Percentiles rank a stretch among this genome's conserved stretches.
Conservation (phyloP, 495 filamentous ascomycete species). For the Talaromyces proteolyticus region DNA sequence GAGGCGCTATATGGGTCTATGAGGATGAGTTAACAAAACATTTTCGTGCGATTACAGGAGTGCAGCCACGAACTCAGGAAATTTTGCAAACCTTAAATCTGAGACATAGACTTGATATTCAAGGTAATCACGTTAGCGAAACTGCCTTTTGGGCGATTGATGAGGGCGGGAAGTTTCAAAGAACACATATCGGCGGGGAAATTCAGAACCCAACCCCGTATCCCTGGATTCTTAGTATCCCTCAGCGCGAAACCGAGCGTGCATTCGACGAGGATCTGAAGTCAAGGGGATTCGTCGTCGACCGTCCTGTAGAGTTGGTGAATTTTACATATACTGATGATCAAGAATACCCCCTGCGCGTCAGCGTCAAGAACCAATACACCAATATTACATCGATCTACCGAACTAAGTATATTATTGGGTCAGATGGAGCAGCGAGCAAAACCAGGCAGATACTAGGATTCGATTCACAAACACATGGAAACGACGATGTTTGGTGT, state of each 20-base stretch:
- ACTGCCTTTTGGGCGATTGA: background rate
- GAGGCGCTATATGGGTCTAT: background rate
- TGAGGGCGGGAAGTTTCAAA: background rate
- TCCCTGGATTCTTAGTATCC: background rate
- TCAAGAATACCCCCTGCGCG: background rate
- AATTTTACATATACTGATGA: background rate
- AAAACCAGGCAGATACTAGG: constrained; percentile 13
- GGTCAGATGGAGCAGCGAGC: background rate
- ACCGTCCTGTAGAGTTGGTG: background rate
- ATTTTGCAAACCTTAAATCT: constrained; percentile 3
- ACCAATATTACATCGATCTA: background rate
- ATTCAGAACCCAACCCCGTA: background rate
- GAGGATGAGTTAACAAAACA: background rate
- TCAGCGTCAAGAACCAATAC: background rate
- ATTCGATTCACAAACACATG: constrained; percentile 12
- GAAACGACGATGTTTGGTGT: constrained; percentile 26
- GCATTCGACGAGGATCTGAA: background rate
- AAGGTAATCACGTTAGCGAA: background rate
- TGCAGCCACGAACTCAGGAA: constrained; percentile 4
- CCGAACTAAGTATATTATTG: constrained; percentile 1
- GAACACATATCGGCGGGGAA: background rate
- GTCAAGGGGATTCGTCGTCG: background rate
- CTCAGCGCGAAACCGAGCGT: background rate
- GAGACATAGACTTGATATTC: background rate
- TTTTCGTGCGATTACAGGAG: background rate